Evolutionary conservation across 306 rosid genomes (phyloP).

Genomic region (Corylus americana): DNA sequence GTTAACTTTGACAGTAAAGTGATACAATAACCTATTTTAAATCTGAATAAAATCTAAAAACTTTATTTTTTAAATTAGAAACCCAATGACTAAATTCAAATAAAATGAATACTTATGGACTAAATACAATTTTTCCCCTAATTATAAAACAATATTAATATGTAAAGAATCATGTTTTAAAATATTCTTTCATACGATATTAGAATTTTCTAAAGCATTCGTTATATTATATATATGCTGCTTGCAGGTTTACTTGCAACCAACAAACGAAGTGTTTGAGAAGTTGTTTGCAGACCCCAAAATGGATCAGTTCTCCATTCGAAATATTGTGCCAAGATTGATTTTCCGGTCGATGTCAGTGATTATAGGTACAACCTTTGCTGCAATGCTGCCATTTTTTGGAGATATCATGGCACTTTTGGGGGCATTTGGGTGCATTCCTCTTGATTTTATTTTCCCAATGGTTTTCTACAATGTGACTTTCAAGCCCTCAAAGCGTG

Average conservation of each 20-base stretch:
- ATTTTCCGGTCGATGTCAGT: conserved; percentile 61
- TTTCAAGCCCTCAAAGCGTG: conserved; percentile 73
- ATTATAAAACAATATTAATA: too few relatives aligned
- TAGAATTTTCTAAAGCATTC: too few relatives aligned
- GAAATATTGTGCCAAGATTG: conserved; percentile 68
- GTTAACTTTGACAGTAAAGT: too few relatives aligned
- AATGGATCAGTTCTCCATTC: conserved; percentile 50
- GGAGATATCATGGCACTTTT: conserved; percentile 75
- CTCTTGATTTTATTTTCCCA: conserved; percentile 80
- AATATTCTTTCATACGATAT: too few relatives aligned
- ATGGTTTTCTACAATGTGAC: conserved; percentile 67
- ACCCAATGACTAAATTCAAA: too few relatives aligned
- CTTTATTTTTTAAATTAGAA: too few relatives aligned
- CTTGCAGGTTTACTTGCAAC: conserved; percentile 78
- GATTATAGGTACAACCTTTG: conserved; percentile 52
- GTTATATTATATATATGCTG: not conserved
- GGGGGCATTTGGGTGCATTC: conserved; percentile 82
- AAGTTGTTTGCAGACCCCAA: conserved; percentile 61
- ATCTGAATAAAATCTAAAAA: too few relatives aligned
- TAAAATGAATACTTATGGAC: too few relatives aligned
- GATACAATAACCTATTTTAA: too few relatives aligned
- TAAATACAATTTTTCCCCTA: too few relatives aligned
- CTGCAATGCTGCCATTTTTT: conserved; percentile 88
- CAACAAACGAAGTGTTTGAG: conserved; percentile 76
- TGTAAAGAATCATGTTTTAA: too few relatives aligned